Evolutionary conservation across 495 filamentous ascomycete genomes (phyloP), one percentile per base, ranked within the genome.

Genomic region (Aspergillus saccharolyticus): DNA sequence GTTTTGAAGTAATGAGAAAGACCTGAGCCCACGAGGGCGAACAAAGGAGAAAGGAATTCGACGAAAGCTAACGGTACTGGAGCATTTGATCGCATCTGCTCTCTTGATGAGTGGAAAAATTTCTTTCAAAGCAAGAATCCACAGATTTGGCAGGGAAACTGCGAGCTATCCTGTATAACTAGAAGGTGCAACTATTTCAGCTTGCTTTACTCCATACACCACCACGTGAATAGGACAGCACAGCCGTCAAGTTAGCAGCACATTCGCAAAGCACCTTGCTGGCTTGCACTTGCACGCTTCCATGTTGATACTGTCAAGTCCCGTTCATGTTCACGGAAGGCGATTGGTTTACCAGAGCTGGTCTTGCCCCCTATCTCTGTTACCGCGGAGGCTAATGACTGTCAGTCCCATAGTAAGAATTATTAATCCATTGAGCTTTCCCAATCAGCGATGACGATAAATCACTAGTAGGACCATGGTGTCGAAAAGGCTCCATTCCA

Each of bases 401-500:
- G 25, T 15, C 33, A 39, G 33, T 39, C 33, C 21, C 46, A 49
- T 25, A n/a, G 20, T 49, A 24, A 47, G 4, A 20, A 25, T 49
- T 49, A 49, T 49, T 49, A n/a, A 49, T 14, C 33, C 21, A n/a
- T 16, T n/a, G 21, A 8, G 28, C 10, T 9, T 28, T 25, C 46
- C n/a, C 46, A 49, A 49, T 49, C 46, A 49, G 46, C 46, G 25
- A 25, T 21, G 25, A 24, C 46, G 21, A 12, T 9, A 15, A 25
- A 25, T 21, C 21, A 49, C 20, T 49, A 49, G 33, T 39, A 39
- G 33, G 46, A 49, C 46, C 15, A 28, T 19, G 17, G 44, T 20
- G 44, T 22, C 46, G 25, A 17, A 25, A 12, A 25, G 56, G 15
- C 51, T 53, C 56, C 56, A 59, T 58, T 53, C 25, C 54, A 50